These are phyloP conservation scores for Theileria annulata DNA, from an alignment of 169 alveolate species.

Conservation along the genomic window DNA sequence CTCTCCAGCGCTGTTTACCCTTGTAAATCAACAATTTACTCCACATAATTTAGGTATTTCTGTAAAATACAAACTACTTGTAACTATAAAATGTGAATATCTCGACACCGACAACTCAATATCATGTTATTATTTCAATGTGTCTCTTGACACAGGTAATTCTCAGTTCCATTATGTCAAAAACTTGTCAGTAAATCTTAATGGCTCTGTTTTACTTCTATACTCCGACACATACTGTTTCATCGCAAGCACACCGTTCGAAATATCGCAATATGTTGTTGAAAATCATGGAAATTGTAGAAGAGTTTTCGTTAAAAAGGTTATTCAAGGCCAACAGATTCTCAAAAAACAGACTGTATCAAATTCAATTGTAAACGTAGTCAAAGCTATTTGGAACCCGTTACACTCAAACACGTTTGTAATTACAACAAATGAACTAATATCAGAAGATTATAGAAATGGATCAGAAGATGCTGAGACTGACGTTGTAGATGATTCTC, in stretches of 20 bases:
- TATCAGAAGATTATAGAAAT: not conserved
- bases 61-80: not conserved
- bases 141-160: conserved; percentile 31
- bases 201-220: conserved; percentile 39
- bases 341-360: not conserved
- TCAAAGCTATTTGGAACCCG: conserved; percentile 14
- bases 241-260: conserved; percentile 40
- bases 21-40: conserved; percentile 37
- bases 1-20: conserved; percentile 48
- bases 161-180: conserved; percentile 39
- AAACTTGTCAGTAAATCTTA: conserved; percentile 44
- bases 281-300: conserved; percentile 28
- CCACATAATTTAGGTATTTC: conserved; percentile 14
- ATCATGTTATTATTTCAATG: conserved; percentile 40
- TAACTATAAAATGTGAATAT: conserved; percentile 50
- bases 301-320: not conserved
- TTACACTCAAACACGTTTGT: conserved; percentile 2
- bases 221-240: conserved; percentile 21
- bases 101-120: not conserved
- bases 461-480: not conserved
- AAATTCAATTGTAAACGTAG: not conserved
- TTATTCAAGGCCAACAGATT: conserved; percentile 6
- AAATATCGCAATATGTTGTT: conserved; percentile 32
- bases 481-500: not conserved
- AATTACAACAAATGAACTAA: conserved; percentile 5